A percentile compares a stretch with the other conserved stretches of the same genome.
phyloP scores from a whole-genome alignment of 2,329 filamentous ascomycete genomes.

The Periconia sp. region DNA sequence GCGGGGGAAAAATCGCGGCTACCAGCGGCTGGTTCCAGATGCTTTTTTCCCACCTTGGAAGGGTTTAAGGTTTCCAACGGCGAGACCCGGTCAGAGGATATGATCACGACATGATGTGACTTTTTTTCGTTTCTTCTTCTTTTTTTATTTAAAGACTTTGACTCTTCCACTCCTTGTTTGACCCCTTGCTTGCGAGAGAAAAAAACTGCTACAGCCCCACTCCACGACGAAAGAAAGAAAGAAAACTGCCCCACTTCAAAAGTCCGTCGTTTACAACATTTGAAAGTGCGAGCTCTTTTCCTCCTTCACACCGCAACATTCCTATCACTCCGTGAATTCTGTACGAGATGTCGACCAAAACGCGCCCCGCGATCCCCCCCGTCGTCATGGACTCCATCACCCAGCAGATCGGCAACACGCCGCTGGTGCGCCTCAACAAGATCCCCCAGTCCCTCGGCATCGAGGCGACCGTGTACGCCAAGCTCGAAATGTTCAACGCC shows the following conservation, averaged over 20 bases:
- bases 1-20: too few species aligned
- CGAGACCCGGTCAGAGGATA: not conserved
- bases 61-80: too few species aligned
- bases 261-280: not conserved
- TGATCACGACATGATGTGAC: not conserved
- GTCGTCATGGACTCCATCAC: constrained; percentile 68
- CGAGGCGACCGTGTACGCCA: constrained; percentile 85
- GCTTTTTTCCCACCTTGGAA: too few species aligned
- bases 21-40: too few species aligned
- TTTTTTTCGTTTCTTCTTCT: too few species aligned
- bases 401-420: constrained; percentile 92
- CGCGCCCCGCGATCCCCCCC: constrained; percentile 55
- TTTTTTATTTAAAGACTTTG: too few species aligned
- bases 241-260: too few species aligned
- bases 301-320: not conserved
- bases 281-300: not conserved
- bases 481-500: constrained; percentile 91
- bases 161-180: too few species aligned
- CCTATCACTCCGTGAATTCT: constrained; percentile 5
- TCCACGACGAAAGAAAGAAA: too few species aligned
- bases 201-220: too few species aligned
- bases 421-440: constrained; percentile 91
- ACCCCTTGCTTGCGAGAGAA: too few species aligned
- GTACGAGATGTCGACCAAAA: constrained; percentile 49
- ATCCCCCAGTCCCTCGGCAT: constrained; percentile 89